Evolutionary conservation across 2,329 filamentous ascomycete genomes (phyloP).

Genomic region (Beauveria australis): DNA sequence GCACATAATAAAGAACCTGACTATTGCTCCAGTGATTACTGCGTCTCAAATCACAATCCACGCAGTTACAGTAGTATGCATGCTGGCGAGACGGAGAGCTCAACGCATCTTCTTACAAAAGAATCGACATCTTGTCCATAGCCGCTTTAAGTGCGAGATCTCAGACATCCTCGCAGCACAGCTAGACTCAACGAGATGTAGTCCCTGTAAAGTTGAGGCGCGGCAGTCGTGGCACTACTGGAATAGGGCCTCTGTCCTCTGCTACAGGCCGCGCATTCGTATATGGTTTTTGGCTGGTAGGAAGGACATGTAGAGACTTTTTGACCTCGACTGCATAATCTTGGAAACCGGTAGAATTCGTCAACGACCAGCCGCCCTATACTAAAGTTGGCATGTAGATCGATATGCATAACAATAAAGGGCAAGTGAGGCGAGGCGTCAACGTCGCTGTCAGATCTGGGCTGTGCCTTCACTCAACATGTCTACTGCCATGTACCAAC

Average conservation of each 20-base stretch:
- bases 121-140: background rate
- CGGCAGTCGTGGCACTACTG: background rate
- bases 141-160: background rate
- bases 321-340: background rate
- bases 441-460: background rate
- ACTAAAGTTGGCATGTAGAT: background rate
- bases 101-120: background rate
- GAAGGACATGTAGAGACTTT: background rate
- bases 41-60: background rate
- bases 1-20: background rate
- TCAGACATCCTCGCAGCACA: slow-evolving; percentile 7
- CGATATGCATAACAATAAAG: background rate
- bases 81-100: no score
- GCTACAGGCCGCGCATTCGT: background rate
- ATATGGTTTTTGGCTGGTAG: background rate
- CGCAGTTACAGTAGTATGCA: background rate
- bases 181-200: background rate
- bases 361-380: background rate
- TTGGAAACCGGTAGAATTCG: background rate
- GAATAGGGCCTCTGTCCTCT: background rate
- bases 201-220: background rate
- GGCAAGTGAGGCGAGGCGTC: background rate
- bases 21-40: background rate
- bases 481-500: background rate
- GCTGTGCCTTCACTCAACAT: background rate